Evolutionary conservation across 352 stramenopile species (phyloP).

Genomic region (Phytophthora hibernalis): DNA sequence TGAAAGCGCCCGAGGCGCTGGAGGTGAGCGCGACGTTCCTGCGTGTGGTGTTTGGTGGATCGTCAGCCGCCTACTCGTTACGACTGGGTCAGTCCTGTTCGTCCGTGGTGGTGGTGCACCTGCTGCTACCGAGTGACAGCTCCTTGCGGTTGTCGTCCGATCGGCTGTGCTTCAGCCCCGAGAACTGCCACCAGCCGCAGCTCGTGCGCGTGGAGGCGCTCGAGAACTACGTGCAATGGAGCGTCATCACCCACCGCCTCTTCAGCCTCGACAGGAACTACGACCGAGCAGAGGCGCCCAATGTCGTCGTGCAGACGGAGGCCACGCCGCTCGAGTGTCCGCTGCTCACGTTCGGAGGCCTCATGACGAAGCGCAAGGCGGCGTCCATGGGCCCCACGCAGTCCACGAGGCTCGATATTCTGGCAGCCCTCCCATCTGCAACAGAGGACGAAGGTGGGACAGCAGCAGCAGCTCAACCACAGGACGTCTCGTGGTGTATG

Average conservation of each 20-base stretch:
- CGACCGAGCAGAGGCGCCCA: constrained; percentile 56
- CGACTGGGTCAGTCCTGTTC: constrained; percentile 61
- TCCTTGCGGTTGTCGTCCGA: constrained; percentile 66
- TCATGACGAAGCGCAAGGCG: constrained; percentile 53
- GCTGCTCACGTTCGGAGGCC: constrained; percentile 57
- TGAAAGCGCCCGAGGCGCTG: constrained; percentile 32
- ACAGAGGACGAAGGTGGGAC: constrained; percentile 12
- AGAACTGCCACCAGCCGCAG: constrained; percentile 63
- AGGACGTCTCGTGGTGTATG: constrained; percentile 47
- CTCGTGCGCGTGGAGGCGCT: constrained; percentile 67
- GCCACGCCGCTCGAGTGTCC: constrained; percentile 41
- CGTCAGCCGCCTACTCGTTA: constrained; percentile 65
- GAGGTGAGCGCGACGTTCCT: constrained; percentile 62
- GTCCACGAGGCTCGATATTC: constrained; percentile 44
- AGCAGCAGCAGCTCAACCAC: constrained; percentile 1
- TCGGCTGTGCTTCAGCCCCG: constrained; percentile 75
- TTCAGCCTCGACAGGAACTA: constrained; percentile 77
- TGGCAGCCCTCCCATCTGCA: constrained; percentile 26
- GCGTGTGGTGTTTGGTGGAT: constrained; percentile 60
- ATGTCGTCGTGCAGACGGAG: constrained; percentile 58
- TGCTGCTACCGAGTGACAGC: constrained; percentile 59
- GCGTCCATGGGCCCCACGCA: constrained; percentile 38
- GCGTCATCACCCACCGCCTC: constrained; percentile 62
- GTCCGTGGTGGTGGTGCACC: constrained; percentile 74
- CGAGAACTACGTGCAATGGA: constrained; percentile 54